Conservation (phyloP, 176 grass and related monocot genomes). For the Phyllostachys edulis region DNA sequence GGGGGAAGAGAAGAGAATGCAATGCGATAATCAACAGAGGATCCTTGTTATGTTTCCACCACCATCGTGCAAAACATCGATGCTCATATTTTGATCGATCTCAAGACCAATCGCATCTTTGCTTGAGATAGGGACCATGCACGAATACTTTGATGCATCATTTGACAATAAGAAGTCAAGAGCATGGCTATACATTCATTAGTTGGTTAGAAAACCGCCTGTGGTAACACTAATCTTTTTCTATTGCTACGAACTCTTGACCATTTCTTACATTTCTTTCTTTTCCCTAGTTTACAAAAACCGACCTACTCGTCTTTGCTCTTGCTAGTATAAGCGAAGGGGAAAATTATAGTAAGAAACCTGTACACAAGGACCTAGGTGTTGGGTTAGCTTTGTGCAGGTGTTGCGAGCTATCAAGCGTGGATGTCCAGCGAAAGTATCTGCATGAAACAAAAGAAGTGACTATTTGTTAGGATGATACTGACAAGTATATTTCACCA, state of each 20-base stretch:
- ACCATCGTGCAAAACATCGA: not conserved
- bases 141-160: slow-evolving; percentile 3
- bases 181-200: too few relatives aligned
- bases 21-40: not conserved
- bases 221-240: slow-evolving; percentile 36
- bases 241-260: slow-evolving; percentile 35
- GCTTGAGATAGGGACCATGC: not conserved
- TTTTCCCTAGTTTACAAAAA: slow-evolving; percentile 50
- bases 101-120: not conserved
- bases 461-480: slow-evolving; percentile 5
- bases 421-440: slow-evolving; percentile 11
- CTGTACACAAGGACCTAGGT: slow-evolving; percentile 51
- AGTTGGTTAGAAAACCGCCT: slow-evolving; percentile 5
- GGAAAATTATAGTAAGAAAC: slow-evolving; percentile 20
- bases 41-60: not conserved
- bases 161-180: not conserved
- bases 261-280: slow-evolving; percentile 19
- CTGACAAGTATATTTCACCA: not conserved
- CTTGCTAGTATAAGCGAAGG: slow-evolving; percentile 39
- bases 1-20: not conserved
- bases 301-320: slow-evolving; percentile 42
- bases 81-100: not conserved
- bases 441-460: slow-evolving; percentile 25
- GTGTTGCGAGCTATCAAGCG: slow-evolving; percentile 14
- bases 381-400: slow-evolving; percentile 62